These are phyloP conservation scores for Globisporangium heterothallicum DNA, from an alignment of 352 stramenopile genomes.

Conservation along the genomic window DNA sequence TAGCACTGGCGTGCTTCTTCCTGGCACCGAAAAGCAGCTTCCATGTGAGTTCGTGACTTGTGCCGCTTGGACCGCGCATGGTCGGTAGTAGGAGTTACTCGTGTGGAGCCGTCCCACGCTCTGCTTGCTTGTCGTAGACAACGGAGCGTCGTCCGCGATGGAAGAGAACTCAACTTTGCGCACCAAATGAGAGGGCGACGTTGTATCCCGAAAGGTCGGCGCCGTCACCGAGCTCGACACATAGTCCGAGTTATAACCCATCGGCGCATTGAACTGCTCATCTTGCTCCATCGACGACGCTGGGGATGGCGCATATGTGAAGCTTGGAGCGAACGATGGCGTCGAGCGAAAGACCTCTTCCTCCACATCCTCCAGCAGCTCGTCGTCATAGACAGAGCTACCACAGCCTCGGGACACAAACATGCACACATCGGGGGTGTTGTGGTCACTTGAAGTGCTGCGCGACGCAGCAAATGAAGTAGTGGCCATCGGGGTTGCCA, in stretches of 20 bases:
- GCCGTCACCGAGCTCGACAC: constrained; percentile 15
- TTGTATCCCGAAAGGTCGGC: constrained; percentile 10
- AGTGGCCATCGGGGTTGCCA: constrained; percentile 13
- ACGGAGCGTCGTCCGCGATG: constrained; percentile 49
- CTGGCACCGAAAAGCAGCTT: background rate
- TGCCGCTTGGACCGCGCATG: constrained; percentile 7
- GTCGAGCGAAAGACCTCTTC: constrained; percentile 52
- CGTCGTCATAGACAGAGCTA: constrained; percentile 45
- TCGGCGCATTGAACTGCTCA: constrained; percentile 7
- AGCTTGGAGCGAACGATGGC: constrained; percentile 10
- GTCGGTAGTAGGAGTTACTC: constrained; percentile 3
- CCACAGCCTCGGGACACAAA: constrained; percentile 49
- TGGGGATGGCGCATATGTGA: constrained; percentile 4
- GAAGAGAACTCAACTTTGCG: constrained; percentile 45
- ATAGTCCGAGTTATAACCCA: constrained; percentile 16
- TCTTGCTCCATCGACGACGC: constrained; percentile 12
- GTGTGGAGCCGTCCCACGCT: constrained; percentile 15
- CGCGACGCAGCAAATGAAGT: constrained; percentile 7
- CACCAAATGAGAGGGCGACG: constrained; percentile 21
- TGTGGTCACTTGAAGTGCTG: constrained; percentile 15
- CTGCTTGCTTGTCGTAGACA: constrained; percentile 33
- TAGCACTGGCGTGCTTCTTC: constrained; percentile 8
- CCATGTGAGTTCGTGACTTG: constrained; percentile 6
- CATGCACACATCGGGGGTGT: constrained; percentile 16
- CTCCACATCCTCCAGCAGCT: constrained; percentile 38